These are phyloP conservation scores for Apiospora rasikravindrae DNA, from an alignment of 2,329 filamentous ascomycete species.

Conservation along the genomic window DNA sequence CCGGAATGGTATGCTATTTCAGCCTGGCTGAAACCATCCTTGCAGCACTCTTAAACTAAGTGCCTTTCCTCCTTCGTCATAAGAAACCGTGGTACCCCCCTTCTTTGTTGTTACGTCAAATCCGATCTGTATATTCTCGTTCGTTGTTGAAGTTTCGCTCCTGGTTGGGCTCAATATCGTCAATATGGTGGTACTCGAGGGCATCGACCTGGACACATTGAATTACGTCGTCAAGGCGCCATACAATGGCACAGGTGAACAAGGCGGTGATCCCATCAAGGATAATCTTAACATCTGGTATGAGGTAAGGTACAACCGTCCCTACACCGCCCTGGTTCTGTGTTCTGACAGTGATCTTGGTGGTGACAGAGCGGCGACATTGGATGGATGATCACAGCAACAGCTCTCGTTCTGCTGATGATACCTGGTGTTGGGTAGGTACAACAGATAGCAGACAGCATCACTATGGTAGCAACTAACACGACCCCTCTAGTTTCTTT, in stretches of 20 bases:
- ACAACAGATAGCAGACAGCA: constrained; percentile 14
- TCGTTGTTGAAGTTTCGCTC: neutral
- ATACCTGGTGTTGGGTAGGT: constrained; percentile 82
- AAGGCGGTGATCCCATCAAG: constrained; percentile 70
- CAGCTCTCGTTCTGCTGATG: constrained; percentile 87
- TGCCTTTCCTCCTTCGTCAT: neutral
- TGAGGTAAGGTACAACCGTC: constrained; percentile 54
- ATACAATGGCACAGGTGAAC: constrained; percentile 68
- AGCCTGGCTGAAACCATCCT: constrained; percentile 10
- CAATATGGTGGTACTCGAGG: constrained; percentile 22
- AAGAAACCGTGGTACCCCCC: neutral
- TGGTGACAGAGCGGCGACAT: constrained; percentile 71
- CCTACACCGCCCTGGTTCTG: neutral
- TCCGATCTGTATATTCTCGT: neutral
- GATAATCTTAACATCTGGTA: constrained; percentile 81
- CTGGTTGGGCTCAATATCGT: neutral
- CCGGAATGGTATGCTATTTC: neutral
- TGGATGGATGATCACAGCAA: constrained; percentile 81
- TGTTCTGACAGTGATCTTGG: neutral
- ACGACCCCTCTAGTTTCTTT: constrained; percentile 67
- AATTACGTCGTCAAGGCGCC: constrained; percentile 54
- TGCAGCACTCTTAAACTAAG: neutral
- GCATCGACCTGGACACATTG: constrained; percentile 48
- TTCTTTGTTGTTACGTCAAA: neutral
- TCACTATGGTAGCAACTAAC: neutral